Evolutionary conservation across 1,139 yeast species (phyloP).

Genomic region (Maudiozyma humilis): DNA sequence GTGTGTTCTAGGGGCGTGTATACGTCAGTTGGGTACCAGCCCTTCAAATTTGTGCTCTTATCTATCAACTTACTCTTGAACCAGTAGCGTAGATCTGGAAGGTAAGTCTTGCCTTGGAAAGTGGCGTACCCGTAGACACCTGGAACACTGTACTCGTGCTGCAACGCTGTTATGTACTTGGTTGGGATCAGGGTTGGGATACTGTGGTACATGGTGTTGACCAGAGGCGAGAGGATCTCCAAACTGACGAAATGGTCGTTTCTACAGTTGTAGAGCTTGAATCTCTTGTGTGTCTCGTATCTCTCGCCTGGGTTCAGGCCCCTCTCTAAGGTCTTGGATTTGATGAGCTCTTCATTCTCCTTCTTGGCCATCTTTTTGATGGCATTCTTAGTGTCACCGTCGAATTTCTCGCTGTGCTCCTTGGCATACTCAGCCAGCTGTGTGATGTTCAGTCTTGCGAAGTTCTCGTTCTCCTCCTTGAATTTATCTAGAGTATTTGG

Average conservation of each 20-base stretch:
- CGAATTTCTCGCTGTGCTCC: slow-evolving; percentile 8
- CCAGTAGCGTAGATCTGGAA: slow-evolving; percentile 29
- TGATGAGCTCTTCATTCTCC: slow-evolving; percentile 8
- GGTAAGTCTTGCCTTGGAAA: slow-evolving; percentile 21
- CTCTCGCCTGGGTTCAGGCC: slow-evolving; percentile 17
- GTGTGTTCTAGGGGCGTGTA: slow-evolving; percentile 9
- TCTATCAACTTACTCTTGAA: slow-evolving; percentile 12
- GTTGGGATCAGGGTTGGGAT: slow-evolving; percentile 42
- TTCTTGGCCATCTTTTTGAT: slow-evolving; percentile 8
- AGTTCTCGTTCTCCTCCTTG: slow-evolving; percentile 9
- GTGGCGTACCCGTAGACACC: slow-evolving; percentile 26
- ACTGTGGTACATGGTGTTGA: slow-evolving; percentile 46
- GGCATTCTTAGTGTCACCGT: slow-evolving; percentile 7
- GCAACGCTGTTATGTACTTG: slow-evolving; percentile 32
- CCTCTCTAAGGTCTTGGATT: background rate
- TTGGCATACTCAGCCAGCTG: slow-evolving; percentile 9
- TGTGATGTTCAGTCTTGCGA: slow-evolving; percentile 7
- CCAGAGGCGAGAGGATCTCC: slow-evolving; percentile 40
- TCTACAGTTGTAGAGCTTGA: slow-evolving; percentile 41
- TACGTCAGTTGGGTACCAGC: slow-evolving; percentile 9
- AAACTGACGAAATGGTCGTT: slow-evolving; percentile 43
- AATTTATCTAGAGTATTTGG: slow-evolving; percentile 6
- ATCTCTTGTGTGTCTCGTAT: slow-evolving; percentile 20
- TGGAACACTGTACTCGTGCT: slow-evolving; percentile 39
- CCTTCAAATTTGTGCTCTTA: slow-evolving; percentile 15